phyloP scores from a whole-genome alignment of 352 stramenopile species.

The Pythium rishiriense region DNA sequence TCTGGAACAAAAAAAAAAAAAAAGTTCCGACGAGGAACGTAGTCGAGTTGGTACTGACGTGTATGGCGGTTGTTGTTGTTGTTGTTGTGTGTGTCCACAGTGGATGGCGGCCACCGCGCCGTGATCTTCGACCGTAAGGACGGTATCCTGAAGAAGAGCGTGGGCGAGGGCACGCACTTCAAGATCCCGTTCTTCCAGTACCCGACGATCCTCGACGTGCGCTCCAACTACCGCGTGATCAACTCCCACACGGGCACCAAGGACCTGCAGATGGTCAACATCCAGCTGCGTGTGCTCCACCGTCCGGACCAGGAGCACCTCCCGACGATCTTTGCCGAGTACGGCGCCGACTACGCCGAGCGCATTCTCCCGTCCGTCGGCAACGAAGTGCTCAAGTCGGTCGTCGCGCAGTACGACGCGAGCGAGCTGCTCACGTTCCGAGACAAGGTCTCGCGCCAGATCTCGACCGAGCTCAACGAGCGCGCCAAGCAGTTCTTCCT shows the following conservation, averaged over 20 bases:
- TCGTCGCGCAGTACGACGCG: conserved; percentile 98
- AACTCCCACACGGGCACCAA: conserved; percentile 97
- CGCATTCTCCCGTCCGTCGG: conserved; percentile 99
- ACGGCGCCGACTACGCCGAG: conserved; percentile 98
- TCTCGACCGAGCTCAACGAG: conserved; percentile 96
- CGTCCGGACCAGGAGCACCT: conserved; percentile 94
- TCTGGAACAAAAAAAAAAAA: too few species aligned
- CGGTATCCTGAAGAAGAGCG: conserved; percentile 95
- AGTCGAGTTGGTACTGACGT: neutral
- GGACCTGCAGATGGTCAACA: conserved; percentile 99
- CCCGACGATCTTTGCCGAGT: conserved; percentile 96
- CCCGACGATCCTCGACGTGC: conserved; percentile 98
- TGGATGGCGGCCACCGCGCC: conserved; percentile 97
- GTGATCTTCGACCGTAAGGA: conserved; percentile 99
- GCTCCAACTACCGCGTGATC: conserved; percentile 97
- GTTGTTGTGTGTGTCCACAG: conserved; percentile 40
- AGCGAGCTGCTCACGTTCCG: conserved; percentile 99
- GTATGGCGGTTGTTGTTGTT: neutral
- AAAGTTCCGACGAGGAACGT: too few species aligned
- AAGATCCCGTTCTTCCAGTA: conserved; percentile 98
- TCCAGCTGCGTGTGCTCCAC: conserved; percentile 97
- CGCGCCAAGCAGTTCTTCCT: conserved; percentile 97
- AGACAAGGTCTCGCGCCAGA: conserved; percentile 97
- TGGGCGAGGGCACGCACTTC: conserved; percentile 98
- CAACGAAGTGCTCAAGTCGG: conserved; percentile 94